Evolutionary conservation across 2,329 filamentous ascomycete species (phyloP).

Genomic region (Apiospora arundinis): DNA sequence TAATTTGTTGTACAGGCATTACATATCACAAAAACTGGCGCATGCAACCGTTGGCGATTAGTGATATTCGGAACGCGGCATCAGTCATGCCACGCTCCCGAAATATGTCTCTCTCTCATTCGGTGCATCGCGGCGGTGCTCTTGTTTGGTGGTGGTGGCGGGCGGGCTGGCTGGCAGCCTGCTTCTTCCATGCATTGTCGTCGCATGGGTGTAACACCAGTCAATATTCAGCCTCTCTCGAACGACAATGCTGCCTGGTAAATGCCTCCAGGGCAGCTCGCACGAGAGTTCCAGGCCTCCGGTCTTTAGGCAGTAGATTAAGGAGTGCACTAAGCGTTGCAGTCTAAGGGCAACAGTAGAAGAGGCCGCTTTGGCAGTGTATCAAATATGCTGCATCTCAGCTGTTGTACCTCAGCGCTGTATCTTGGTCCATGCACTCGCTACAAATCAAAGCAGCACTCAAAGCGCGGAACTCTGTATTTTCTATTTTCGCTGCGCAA

Average conservation of each 20-base stretch:
- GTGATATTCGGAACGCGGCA: background rate
- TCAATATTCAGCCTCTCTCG: background rate
- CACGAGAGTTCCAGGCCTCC: background rate
- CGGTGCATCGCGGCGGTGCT: background rate
- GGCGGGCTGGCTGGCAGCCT: background rate
- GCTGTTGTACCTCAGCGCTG: background rate
- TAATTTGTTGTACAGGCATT: background rate
- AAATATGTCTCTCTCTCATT: background rate
- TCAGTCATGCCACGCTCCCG: background rate
- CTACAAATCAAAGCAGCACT: background rate
- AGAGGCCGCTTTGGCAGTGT: background rate
- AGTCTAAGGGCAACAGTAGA: too few relatives aligned
- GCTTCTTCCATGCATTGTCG: constrained; percentile 9
- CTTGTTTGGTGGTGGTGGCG: background rate
- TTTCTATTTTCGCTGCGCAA: too few relatives aligned
- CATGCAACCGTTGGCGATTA: background rate
- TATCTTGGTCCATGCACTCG: background rate
- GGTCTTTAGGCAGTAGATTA: too few relatives aligned
- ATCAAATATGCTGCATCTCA: background rate
- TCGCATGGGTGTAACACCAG: background rate
- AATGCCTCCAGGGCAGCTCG: background rate
- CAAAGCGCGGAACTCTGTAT: background rate
- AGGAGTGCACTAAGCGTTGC: too few relatives aligned
- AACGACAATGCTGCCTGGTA: background rate
- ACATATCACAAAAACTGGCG: background rate